Evolutionary conservation across 306 rosid genomes (phyloP), one percentile per base, ranked within the genome.

Genomic region (Pachyrhizus erosus): DNA sequence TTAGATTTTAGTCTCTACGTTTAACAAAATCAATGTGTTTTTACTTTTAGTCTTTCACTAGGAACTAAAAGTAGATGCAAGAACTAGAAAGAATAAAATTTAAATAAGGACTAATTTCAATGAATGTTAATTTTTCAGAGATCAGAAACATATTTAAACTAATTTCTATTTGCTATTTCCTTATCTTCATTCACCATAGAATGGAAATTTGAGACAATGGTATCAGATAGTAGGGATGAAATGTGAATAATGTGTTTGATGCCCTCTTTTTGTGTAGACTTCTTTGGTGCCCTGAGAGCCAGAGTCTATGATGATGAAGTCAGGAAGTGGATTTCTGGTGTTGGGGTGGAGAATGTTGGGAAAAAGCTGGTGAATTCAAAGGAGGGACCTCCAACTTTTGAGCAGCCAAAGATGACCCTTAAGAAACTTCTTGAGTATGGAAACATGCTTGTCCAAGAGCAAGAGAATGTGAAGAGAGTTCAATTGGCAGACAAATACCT

Each of bases 381-480:
- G 73, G 97, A 92, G 48, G 97, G 89, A 21, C 94, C 94, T 46
- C 97, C 93, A 66, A 88, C 84, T 31, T 89, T 92, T 51, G 86
- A 90, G 68, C 91, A 85, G 79, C 94, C 97, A 51, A 84, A 64
- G 81, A 89, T 92, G 86, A 82, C 29, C 5, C 75, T 89, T 1
- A 69, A 78, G n/a, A 80, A 86, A 81, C 90, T 92, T 39, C 88
- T 92, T 0, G 87, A 82, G 83, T 92, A 92, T 46, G 97, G 97
- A 82, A 90, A 58, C 82, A 84, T 86, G 92, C 88, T 92, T 40
- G 91, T 92, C 12, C 69, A 90, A 87, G 93, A 92, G 81, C 97
- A 92, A 82, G 92, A 92, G 74, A 90, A 92, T 82, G 97, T 92
- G 83, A 90, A 92, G 93, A 88, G 97, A 83, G 88, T 92, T 23